Conservation (phyloP, 352 stramenopile genomes). For the Pythium angustatum region DNA sequence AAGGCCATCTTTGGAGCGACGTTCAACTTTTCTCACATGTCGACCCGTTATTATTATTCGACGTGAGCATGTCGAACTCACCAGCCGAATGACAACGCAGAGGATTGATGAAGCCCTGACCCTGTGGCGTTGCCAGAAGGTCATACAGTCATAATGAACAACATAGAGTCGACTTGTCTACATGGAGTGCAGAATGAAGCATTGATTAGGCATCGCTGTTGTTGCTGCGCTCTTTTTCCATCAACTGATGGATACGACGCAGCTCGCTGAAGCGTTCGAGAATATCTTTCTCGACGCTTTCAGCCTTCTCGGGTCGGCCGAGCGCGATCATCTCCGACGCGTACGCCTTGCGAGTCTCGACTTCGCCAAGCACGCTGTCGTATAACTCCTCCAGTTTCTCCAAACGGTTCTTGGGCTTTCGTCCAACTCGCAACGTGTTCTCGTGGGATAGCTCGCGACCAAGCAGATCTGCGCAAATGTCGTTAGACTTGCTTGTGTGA, state of each 20-base stretch:
- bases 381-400: conserved; percentile 69
- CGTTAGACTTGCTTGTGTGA: background rate
- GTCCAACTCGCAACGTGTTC: conserved; percentile 43
- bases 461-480: conserved; percentile 40
- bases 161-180: conserved; percentile 4
- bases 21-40: conserved; percentile 77
- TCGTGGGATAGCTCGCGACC: conserved; percentile 60
- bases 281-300: conserved; percentile 61
- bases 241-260: conserved; percentile 61
- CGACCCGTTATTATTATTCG: conserved; percentile 83
- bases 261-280: conserved; percentile 65
- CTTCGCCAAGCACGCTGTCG: conserved; percentile 53
- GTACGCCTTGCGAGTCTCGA: conserved; percentile 67
- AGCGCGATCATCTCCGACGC: conserved; percentile 66
- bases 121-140: too few species aligned
- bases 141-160: background rate
- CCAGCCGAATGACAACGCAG: background rate
- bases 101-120: too few species aligned
- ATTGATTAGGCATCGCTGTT: conserved; percentile 21
- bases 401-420: conserved; percentile 37
- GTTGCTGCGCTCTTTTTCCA: conserved; percentile 45
- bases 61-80: background rate
- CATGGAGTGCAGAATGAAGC: background rate
- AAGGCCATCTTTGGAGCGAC: conserved; percentile 62
- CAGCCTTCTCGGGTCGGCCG: conserved; percentile 41